Evolutionary conservation across 176 grass and related monocot species (phyloP).

Genomic region (Tillandsia fasciculata): DNA sequence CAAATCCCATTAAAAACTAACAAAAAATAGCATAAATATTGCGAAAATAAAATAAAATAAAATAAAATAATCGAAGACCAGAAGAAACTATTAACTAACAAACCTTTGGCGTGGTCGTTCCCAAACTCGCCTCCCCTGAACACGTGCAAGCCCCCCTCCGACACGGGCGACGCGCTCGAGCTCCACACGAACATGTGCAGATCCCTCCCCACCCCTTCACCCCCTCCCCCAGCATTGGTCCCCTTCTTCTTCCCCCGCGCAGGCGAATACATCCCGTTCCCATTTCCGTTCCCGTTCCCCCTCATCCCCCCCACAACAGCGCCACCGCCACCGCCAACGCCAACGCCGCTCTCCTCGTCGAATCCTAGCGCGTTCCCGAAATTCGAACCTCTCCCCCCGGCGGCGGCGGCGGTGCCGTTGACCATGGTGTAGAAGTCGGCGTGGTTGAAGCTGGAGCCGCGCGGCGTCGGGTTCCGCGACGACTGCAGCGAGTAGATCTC

Average conservation of each 20-base stretch:
- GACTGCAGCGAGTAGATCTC: conserved; percentile 94
- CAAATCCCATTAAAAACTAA: too few relatives aligned
- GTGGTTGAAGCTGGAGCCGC: conserved; percentile 85
- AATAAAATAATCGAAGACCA: too few relatives aligned
- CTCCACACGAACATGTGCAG: conserved; percentile 80
- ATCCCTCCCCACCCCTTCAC: conserved; percentile 22
- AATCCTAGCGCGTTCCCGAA: conserved; percentile 17
- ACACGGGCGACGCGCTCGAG: conserved; percentile 48
- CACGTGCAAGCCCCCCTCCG: conserved; percentile 33
- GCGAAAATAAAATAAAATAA: too few relatives aligned
- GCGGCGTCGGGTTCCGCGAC: conserved; percentile 75
- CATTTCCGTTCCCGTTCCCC: too few relatives aligned
- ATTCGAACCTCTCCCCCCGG: conserved; percentile 32
- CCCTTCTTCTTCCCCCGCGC: conserved; percentile 32
- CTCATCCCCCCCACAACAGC: too few relatives aligned
- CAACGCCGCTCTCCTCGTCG: conserved; percentile 50
- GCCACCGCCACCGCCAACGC: conserved; percentile 16
- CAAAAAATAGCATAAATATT: too few relatives aligned
- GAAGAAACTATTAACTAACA: background rate
- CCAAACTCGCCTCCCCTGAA: conserved; percentile 35
- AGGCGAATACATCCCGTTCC: conserved; percentile 12
- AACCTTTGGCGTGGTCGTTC: conserved; percentile 20
- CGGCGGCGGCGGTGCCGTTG: conserved; percentile 2
- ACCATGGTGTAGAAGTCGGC: conserved; percentile 85
- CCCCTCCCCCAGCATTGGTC: conserved; percentile 23